Percentiles rank a stretch among this genome's conserved stretches.
Evolutionary conservation across 371 early-diverging fungal genomes (phyloP).

Genomic region (Mortierella sp.): DNA sequence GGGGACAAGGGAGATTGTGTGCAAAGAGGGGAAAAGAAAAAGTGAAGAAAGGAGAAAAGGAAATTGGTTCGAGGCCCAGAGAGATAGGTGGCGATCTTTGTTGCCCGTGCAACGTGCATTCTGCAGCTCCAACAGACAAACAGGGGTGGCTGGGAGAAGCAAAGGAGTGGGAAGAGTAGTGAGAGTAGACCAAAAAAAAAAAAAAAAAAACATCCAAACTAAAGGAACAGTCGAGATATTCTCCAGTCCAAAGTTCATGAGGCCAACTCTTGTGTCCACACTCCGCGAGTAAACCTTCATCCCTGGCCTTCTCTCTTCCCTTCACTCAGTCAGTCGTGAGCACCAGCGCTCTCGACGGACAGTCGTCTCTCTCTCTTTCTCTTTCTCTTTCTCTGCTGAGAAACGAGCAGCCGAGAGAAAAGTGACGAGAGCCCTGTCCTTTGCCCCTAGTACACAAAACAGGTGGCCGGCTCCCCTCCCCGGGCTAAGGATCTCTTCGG

Average conservation of each 20-base stretch:
- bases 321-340: not conserved
- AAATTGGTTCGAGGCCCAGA: no score
- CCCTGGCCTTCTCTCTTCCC: not conserved
- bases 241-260: no score
- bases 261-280: no score
- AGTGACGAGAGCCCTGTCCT: no score
- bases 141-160: not conserved
- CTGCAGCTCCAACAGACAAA: no score
- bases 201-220: not conserved
- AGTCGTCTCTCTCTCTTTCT: not conserved
- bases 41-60: not conserved
- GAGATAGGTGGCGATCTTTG: no score
- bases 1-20: not conserved
- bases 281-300: no score
- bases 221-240: not conserved
- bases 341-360: not conserved
- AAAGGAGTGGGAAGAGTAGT: not conserved
- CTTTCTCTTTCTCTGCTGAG: constrained; percentile 2
- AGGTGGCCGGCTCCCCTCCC: no score
- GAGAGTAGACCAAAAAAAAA: not conserved
- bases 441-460: no score
- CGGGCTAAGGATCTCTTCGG: no score
- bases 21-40: not conserved
- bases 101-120: no score
- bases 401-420: no score